Percentiles rank a stretch among this genome's conserved stretches.
phyloP scores from a whole-genome alignment of 352 stramenopile species.

The Aphanomyces stellatus region DNA sequence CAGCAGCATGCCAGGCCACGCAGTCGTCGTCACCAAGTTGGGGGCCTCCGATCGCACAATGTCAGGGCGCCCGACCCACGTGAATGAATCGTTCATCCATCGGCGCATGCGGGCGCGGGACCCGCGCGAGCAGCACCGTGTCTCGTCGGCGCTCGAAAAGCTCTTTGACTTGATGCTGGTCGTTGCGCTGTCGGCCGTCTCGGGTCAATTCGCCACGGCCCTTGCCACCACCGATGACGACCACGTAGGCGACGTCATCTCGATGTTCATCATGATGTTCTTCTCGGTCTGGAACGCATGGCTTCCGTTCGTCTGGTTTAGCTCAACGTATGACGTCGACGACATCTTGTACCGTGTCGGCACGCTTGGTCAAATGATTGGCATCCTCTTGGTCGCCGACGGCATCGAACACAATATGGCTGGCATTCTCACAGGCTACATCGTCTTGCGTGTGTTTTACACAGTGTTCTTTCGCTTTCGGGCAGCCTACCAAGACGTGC shows the following conservation, averaged over 20 bases:
- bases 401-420: slow-evolving; percentile 4
- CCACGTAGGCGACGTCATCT: not conserved
- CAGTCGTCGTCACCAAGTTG: no score
- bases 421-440: slow-evolving; percentile 7
- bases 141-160: slow-evolving; percentile 14
- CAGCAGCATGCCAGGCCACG: no score
- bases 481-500: slow-evolving; percentile 1
- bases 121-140: not conserved
- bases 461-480: not conserved
- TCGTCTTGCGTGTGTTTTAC: slow-evolving; percentile 11
- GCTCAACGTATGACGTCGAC: slow-evolving; percentile 16
- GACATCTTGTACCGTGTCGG: slow-evolving; percentile 9
- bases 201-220: not conserved
- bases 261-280: slow-evolving; percentile 17
- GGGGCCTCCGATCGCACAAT: no score
- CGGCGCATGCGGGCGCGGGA: slow-evolving; percentile 4
- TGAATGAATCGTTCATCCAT: no score
- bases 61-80: no score
- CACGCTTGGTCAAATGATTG: slow-evolving; percentile 17
- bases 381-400: slow-evolving; percentile 11
- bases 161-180: slow-evolving; percentile 17
- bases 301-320: slow-evolving; percentile 16
- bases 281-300: slow-evolving; percentile 17
- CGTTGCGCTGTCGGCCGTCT: slow-evolving; percentile 15
- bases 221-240: not conserved